Evolutionary conservation across 1,139 yeast genomes (phyloP), one percentile per base, ranked within the genome.

Genomic region (Nadsonia starkeyi-henricii): DNA sequence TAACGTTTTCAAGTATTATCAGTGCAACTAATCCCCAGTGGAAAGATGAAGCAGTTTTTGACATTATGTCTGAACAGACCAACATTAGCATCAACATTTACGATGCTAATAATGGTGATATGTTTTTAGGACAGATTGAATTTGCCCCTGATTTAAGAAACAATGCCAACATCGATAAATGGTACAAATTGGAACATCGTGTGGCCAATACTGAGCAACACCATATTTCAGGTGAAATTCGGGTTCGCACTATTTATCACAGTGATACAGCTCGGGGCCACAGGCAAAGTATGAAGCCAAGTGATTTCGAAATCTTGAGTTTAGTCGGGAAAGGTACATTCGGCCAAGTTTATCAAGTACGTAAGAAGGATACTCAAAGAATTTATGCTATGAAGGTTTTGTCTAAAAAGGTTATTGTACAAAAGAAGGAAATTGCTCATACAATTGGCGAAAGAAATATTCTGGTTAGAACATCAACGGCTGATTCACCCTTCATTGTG

Each of bases 371-470:
- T 61, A 86, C 94, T 3, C 78, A 79, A 51, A 76, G 96, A 58
- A 81, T 91, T 52, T 91, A 91, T 63, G 98, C 98, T 45, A 91
- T 91, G 98, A 91, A 91, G 67, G 94, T 91, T 26, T 75, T 91
- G 49, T 83, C 94, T 36, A 91, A 91, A 64, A 88, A 88, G 63
- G 93, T 88, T 44, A 91, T 91, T 67, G 96, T 91, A 48, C 88
- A 85, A 66, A 91, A 89, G 74, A 89, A 89, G 66, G 98, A 91
- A 67, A 84, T 91, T 57, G 96, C 96, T 1, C 98, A 91, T 65
- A 91, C 98, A 2, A 86, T 91, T 58, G 97, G 97, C 39, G 98
- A 91, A 69, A 74, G 98, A 58, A 85, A 91, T 63, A 91, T 91
- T 56, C 70, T 91, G 53, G 97, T 89, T 21, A 79, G 96, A 56